Conservation (phyloP, 148 eudicot genomes). For the Salicornia ramosissima region DNA sequence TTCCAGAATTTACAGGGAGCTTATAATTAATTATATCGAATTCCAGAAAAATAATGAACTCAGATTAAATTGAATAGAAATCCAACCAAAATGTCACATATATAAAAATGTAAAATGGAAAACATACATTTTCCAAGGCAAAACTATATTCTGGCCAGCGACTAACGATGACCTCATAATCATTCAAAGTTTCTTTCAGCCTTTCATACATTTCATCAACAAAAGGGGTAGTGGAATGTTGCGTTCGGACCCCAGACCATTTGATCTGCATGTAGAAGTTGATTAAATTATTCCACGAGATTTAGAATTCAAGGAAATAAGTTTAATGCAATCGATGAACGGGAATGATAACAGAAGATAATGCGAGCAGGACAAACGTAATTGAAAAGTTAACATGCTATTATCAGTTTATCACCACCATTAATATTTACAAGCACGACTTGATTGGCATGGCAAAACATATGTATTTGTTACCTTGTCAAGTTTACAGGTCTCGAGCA, state of each 20-base stretch:
- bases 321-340: neutral
- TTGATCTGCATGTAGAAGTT: slow-evolving; percentile 48
- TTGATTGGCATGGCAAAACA: too few species aligned
- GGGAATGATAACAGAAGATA: neutral
- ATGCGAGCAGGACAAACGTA: neutral
- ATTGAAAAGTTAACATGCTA: neutral
- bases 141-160: slow-evolving; percentile 96
- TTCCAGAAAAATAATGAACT: neutral
- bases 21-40: neutral
- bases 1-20: neutral
- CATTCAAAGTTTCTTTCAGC: slow-evolving; percentile 60
- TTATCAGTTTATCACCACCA: neutral
- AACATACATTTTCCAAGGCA: slow-evolving; percentile 70
- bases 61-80: neutral
- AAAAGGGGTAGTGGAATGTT: slow-evolving; percentile 79
- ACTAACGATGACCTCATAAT: slow-evolving; percentile 77
- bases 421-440: neutral
- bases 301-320: neutral
- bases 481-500: slow-evolving; percentile 78
- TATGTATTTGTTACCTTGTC: too few species aligned
- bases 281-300: neutral
- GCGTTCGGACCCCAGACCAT: slow-evolving; percentile 84
- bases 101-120: neutral
- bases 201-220: slow-evolving; percentile 83
- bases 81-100: neutral